Evolutionary conservation across 345 rosid species (phyloP).

Genomic region (Bruguiera gymnorhiza): DNA sequence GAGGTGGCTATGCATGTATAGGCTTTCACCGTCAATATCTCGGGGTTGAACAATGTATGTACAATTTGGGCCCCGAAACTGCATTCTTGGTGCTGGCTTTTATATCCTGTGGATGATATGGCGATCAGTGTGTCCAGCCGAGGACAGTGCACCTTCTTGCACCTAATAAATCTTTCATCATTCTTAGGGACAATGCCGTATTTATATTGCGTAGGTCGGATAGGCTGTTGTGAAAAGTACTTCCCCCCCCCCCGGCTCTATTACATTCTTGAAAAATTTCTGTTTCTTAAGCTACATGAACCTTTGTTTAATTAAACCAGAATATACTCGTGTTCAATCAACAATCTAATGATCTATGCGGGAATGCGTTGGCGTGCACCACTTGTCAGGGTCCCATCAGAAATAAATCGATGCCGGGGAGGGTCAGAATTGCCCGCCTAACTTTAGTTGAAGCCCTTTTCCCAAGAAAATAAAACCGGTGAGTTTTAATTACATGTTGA

Average conservation of each 20-base stretch:
- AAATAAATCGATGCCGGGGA: too few relatives aligned
- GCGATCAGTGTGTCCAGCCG: neutral
- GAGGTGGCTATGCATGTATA: neutral
- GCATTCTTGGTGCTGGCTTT: neutral
- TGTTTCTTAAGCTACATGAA: too few relatives aligned
- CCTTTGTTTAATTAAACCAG: too few relatives aligned
- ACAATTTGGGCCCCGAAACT: constrained; percentile 3
- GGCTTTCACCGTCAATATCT: neutral
- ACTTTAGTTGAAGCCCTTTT: neutral
- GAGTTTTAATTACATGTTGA: neutral
- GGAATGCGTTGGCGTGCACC: too few relatives aligned
- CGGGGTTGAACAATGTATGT: too few relatives aligned
- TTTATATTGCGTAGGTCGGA: neutral
- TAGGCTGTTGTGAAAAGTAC: neutral
- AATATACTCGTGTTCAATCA: too few relatives aligned
- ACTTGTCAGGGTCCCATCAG: too few relatives aligned
- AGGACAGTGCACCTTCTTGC: constrained; percentile 30
- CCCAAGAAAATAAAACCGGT: neutral
- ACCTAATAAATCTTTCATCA: constrained; percentile 10
- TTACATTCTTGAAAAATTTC: neutral
- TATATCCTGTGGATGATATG: neutral
- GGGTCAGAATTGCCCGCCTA: neutral
- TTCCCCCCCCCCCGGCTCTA: neutral
- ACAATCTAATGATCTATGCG: too few relatives aligned
- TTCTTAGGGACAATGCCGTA: constrained; percentile 21